Evolutionary conservation across 1,139 yeast species (phyloP).

Genomic region (Entelexis paramagnoliae): DNA sequence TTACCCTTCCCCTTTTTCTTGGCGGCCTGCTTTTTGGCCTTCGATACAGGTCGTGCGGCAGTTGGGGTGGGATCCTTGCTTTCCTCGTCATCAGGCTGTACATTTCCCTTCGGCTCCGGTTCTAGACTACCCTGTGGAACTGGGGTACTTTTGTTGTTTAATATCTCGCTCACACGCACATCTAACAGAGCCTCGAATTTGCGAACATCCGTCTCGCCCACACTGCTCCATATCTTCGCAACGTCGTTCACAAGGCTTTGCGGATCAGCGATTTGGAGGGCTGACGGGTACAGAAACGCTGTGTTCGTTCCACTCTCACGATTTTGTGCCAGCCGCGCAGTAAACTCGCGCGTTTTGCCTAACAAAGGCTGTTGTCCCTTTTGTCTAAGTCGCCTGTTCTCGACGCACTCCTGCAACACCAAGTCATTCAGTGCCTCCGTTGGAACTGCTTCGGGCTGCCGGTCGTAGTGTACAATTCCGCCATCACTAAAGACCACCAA

Average conservation of each 20-base stretch:
- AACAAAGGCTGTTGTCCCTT: slow-evolving; percentile 20
- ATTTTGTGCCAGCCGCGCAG: slow-evolving; percentile 32
- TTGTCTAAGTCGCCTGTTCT: slow-evolving; percentile 18
- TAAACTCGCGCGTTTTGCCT: slow-evolving; percentile 30
- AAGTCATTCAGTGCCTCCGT: slow-evolving; percentile 40
- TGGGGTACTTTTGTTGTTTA: slow-evolving; percentile 1
- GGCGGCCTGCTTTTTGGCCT: slow-evolving; percentile 3
- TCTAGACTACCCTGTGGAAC: neutral
- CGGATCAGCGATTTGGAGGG: slow-evolving; percentile 30
- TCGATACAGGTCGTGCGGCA: neutral
- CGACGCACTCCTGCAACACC: slow-evolving; percentile 42
- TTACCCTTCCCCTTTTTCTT: slow-evolving; percentile 30
- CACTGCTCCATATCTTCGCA: slow-evolving; percentile 30
- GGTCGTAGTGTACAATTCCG: slow-evolving; percentile 49
- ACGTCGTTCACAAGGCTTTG: slow-evolving; percentile 26
- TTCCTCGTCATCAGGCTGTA: neutral
- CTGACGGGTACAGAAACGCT: slow-evolving; percentile 32
- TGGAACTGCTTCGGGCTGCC: slow-evolving; percentile 36
- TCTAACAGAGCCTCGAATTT: slow-evolving; percentile 31
- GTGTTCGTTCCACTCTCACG: slow-evolving; percentile 32
- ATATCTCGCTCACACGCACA: slow-evolving; percentile 29
- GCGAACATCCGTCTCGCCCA: slow-evolving; percentile 27
- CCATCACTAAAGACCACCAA: slow-evolving; percentile 42
- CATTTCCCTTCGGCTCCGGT: neutral
- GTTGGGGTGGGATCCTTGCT: neutral